Evolutionary conservation across 1,139 yeast species (phyloP), one percentile per base, ranked within the genome.

Genomic region (Saccharomyces hybrid): DNA sequence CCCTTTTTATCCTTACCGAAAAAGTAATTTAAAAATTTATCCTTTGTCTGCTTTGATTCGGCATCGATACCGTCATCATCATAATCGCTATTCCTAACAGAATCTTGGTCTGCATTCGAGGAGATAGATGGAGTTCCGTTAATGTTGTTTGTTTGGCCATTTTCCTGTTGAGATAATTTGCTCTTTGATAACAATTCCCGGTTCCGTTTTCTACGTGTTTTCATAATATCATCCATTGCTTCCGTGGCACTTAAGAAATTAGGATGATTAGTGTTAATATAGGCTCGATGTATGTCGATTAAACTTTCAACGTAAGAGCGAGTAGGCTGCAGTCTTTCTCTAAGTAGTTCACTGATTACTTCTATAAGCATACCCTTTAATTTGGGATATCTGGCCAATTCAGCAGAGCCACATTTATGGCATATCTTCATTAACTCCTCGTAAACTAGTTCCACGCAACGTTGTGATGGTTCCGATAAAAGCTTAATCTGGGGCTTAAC

Each of bases 361-460:
- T 93, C 99, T 65, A 93, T 88, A 61, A 95, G 79, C 69, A 84
- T 87, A 61, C 87, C 82, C 72, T 93, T 97, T 62, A 95, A 78
- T 66, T 82, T 84, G 28, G 99, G 99, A 71, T 89, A 95, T 65
- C 99, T 80, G 57, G 87, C 79, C 61, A 95, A 76, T 71, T 93
- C 99, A 48, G 80, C 76, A 7, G 86, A 80, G 1, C 96, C 91
- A 64, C 97, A 90, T 59, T 84, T 87, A 73, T 95, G 98, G 63
- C 96, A 93, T 56, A 95, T 90, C 70, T 91, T 93, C 97, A 93
- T 90, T 62, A 95, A 79, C 73, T 95, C 99, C 70, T 95, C 99
- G 68, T 93, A 95, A 11, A 95, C 98, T 60, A 91, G 75, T 72
- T 95, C 98, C 52, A 95, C 99, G 73, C 99, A 95, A 63, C 91